Evolutionary conservation across 1,284 basidiomycete genomes (phyloP).

Genomic region (Fomitopsis palustris): DNA sequence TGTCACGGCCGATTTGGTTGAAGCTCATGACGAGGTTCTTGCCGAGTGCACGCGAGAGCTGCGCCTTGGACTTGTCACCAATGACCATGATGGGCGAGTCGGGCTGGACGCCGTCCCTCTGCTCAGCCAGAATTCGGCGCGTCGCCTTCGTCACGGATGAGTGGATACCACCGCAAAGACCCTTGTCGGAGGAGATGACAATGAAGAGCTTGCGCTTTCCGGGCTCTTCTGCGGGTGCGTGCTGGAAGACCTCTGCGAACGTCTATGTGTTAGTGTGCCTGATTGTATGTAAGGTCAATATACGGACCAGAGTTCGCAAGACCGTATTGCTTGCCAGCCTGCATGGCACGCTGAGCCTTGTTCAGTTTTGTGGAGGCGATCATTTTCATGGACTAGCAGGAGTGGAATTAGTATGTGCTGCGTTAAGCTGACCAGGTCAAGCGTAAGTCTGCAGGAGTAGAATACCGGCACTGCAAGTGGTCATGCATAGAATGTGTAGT

Average conservation of each 20-base stretch:
- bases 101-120: slow-evolving; percentile 50
- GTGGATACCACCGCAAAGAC: slow-evolving; percentile 99
- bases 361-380: slow-evolving; percentile 97
- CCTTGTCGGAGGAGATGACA: slow-evolving; percentile 96
- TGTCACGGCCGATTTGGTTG: slow-evolving; percentile 97
- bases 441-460: neutral
- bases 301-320: slow-evolving; percentile 86
- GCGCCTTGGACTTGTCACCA: slow-evolving; percentile 97
- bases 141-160: slow-evolving; percentile 93
- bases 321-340: slow-evolving; percentile 92
- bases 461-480: too few species aligned
- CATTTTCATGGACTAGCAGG: slow-evolving; percentile 93
- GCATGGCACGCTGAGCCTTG: slow-evolving; percentile 96
- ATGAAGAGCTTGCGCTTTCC: slow-evolving; percentile 82
- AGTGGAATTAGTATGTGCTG: neutral
- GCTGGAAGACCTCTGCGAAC: slow-evolving; percentile 78
- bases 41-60: slow-evolving; percentile 72
- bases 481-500: too few species aligned
- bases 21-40: slow-evolving; percentile 83
- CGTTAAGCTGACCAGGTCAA: too few species aligned
- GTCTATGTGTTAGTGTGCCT: neutral
- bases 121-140: slow-evolving; percentile 60
- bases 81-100: slow-evolving; percentile 81
- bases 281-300: neutral
- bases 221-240: slow-evolving; percentile 61